phyloP scores from a whole-genome alignment of 371 early-diverging fungal species.

The Haplosporangium sp. region DNA sequence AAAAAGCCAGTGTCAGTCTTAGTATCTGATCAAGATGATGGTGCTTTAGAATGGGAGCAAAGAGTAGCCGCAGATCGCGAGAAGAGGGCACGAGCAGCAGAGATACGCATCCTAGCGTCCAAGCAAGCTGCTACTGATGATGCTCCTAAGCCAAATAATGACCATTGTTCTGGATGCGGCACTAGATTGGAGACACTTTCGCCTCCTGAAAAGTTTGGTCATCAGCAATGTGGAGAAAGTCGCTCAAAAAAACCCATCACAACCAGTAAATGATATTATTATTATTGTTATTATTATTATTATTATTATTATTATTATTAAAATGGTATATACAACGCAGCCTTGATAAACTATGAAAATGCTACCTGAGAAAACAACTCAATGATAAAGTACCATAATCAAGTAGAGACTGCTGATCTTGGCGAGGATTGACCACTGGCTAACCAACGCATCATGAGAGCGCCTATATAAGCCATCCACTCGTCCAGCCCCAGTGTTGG shows the following conservation, averaged over 20 bases:
- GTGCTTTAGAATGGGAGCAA: not conserved
- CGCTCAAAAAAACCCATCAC: not conserved
- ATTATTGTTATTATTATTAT: not conserved
- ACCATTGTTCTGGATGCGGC: conserved; percentile 42
- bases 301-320: too few species aligned
- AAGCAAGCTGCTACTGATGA: not conserved
- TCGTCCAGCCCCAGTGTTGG: conserved; percentile 51
- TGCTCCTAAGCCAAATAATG: conserved; percentile 10
- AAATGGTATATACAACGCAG: too few species aligned
- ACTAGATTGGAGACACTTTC: conserved; percentile 28
- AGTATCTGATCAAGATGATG: not conserved
- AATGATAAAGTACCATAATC: not conserved
- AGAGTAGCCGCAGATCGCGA: conserved; percentile 83
- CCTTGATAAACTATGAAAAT: not conserved
- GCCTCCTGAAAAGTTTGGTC: conserved; percentile 57
- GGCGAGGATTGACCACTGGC: conserved; percentile 49
- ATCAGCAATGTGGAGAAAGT: conserved; percentile 16
- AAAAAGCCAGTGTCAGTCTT: not conserved
- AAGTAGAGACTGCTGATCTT: conserved; percentile 10
- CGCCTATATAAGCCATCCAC: conserved; percentile 52
- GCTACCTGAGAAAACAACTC: not conserved
- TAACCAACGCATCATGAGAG: conserved; percentile 54
- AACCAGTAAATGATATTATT: not conserved
- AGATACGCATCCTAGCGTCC: conserved; percentile 64
- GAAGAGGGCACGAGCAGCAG: conserved; percentile 81